A percentile compares a stretch with the other conserved stretches of the same genome.
Evolutionary conservation across 148 eudicot species (phyloP).

Genomic region (Amaranthus hypochondriacus): DNA sequence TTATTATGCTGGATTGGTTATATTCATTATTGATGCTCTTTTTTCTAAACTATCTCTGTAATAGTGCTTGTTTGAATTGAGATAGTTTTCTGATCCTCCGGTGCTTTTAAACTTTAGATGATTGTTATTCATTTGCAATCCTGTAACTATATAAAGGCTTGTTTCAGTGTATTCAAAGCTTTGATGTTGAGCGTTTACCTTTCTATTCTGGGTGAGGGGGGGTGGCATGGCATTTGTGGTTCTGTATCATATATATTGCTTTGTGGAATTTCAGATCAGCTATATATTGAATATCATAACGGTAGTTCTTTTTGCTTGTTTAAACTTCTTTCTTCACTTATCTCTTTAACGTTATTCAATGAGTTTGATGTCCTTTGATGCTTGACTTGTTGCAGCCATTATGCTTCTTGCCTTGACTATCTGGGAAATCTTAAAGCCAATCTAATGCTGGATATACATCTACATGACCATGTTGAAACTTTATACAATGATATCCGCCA

Average conservation of each 20-base stretch:
- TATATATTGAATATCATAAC: not conserved
- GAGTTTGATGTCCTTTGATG: not conserved
- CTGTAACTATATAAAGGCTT: too few relatives aligned
- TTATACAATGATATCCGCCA: conserved; percentile 74
- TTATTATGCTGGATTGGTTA: not conserved
- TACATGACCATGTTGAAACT: conserved; percentile 83
- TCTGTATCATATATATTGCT: too few relatives aligned
- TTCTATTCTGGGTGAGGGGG: too few relatives aligned
- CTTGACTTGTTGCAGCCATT: conserved; percentile 48
- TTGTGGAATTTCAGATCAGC: too few relatives aligned
- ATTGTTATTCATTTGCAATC: too few relatives aligned
- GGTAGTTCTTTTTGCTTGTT: not conserved
- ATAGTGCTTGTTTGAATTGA: too few relatives aligned
- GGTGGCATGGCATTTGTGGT: too few relatives aligned
- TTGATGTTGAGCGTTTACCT: too few relatives aligned
- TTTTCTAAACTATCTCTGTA: too few relatives aligned
- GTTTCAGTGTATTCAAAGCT: too few relatives aligned
- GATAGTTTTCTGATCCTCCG: not conserved
- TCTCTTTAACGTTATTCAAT: not conserved
- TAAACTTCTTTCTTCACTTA: not conserved
- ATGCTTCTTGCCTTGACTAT: conserved; percentile 86
- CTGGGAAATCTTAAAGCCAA: conserved; percentile 78
- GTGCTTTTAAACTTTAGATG: not conserved
- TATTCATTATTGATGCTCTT: too few relatives aligned
- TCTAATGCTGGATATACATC: conserved; percentile 78